Conservation (phyloP, 2,329 filamentous ascomycete species). For the Fusarium virguliforme region DNA sequence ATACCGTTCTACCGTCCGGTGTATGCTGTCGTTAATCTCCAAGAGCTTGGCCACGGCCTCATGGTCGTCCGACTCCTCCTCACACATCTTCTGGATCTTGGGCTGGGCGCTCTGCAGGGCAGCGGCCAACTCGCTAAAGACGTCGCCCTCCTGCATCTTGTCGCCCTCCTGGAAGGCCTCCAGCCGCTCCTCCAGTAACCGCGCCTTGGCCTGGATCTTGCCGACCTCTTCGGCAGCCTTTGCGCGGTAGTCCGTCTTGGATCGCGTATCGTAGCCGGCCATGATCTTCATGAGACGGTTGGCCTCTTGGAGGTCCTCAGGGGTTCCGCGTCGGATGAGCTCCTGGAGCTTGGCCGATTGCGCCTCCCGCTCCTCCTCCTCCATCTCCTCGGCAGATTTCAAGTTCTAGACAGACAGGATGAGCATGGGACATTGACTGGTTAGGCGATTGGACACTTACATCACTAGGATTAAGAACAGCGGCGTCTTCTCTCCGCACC, state of each 20-base stretch:
- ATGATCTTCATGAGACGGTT: slow-evolving; percentile 99
- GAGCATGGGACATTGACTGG: slow-evolving; percentile 59
- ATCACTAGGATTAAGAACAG: slow-evolving; percentile 96
- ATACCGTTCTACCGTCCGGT: slow-evolving; percentile 95
- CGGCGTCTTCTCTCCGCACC: slow-evolving; percentile 92
- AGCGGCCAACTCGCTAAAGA: slow-evolving; percentile 87
- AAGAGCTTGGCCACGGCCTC: slow-evolving; percentile 96
- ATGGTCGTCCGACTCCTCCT: slow-evolving; percentile 97
- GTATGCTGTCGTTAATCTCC: slow-evolving; percentile 99
- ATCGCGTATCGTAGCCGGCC: slow-evolving; percentile 95
- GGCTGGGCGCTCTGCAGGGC: slow-evolving; percentile 94
- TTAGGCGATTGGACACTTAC: slow-evolving; percentile 70
- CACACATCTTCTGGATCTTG: slow-evolving; percentile 99
- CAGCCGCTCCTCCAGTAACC: slow-evolving; percentile 91
- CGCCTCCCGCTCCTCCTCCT: slow-evolving; percentile 93
- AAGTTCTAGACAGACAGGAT: slow-evolving; percentile 75
- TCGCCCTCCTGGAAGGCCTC: slow-evolving; percentile 88
- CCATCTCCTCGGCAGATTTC: slow-evolving; percentile 98
- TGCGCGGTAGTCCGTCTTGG: slow-evolving; percentile 97
- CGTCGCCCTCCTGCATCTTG: slow-evolving; percentile 77
- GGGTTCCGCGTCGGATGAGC: slow-evolving; percentile 90
- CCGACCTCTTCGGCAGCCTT: slow-evolving; percentile 96
- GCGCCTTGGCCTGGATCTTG: slow-evolving; percentile 96
- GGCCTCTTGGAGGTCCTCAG: slow-evolving; percentile 95
- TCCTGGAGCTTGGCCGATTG: slow-evolving; percentile 99